Percentiles rank a stretch among this genome's conserved stretches.
Conservation (phyloP, 306 rosid genomes). For the Cucurbita moschata region DNA sequence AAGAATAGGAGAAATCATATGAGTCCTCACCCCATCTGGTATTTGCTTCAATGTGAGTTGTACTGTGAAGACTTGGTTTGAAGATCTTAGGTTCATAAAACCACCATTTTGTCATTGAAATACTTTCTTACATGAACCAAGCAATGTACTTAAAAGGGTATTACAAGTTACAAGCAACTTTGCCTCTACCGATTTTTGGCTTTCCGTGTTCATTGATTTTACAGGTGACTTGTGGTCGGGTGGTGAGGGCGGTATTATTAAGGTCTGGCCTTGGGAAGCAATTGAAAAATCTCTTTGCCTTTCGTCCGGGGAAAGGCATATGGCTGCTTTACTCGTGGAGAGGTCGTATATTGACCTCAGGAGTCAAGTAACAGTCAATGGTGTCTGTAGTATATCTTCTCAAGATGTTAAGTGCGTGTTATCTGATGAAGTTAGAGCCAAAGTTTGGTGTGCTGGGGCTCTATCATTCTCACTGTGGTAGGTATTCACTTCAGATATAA, state of each 20-base stretch:
- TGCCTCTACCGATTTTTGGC: background rate
- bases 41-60: background rate
- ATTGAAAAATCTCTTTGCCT: slow-evolving; percentile 79
- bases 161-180: background rate
- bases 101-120: background rate
- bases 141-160: background rate
- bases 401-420: slow-evolving; percentile 77
- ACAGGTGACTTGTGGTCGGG: slow-evolving; percentile 96
- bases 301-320: slow-evolving; percentile 77
- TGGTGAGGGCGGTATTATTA: slow-evolving; percentile 74
- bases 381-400: slow-evolving; percentile 82
- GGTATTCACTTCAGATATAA: slow-evolving; percentile 6
- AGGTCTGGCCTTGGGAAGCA: slow-evolving; percentile 96
- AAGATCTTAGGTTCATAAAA: background rate
- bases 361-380: slow-evolving; percentile 78
- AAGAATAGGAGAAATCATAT: background rate
- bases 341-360: slow-evolving; percentile 73
- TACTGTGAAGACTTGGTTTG: background rate
- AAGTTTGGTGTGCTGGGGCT: slow-evolving; percentile 73
- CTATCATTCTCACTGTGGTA: slow-evolving; percentile 83
- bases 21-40: background rate
- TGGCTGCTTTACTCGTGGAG: slow-evolving; percentile 96
- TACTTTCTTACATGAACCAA: background rate
- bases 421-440: slow-evolving; percentile 53
- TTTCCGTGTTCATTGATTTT: background rate